Percentiles rank a stretch among this genome's conserved stretches.
phyloP scores from a whole-genome alignment of 1,139 yeast species.

The Hemisphaericaspora subhashii region DNA sequence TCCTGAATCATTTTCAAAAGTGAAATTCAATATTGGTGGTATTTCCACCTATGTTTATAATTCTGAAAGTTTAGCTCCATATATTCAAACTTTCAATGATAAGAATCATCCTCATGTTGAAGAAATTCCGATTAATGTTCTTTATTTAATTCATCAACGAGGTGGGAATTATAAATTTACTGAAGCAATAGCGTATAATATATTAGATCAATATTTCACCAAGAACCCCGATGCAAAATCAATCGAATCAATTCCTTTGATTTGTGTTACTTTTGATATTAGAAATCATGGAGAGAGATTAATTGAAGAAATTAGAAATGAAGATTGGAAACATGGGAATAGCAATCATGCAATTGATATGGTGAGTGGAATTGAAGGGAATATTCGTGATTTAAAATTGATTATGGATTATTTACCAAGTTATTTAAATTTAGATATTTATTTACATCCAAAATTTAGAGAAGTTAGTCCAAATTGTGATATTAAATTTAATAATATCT shows the following conservation, averaged over 20 bases:
- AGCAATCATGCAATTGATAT: constrained; percentile 53
- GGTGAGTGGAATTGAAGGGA: constrained; percentile 52
- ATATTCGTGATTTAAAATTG: constrained; percentile 47
- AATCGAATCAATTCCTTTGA: constrained; percentile 26
- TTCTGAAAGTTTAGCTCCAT: constrained; percentile 24
- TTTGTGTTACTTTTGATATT: constrained; percentile 57
- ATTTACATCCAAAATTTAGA: constrained; percentile 24
- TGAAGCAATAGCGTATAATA: constrained; percentile 32
- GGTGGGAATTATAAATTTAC: constrained; percentile 28
- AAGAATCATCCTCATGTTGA: constrained; percentile 16
- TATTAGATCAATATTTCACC: constrained; percentile 27
- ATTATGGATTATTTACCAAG: constrained; percentile 51
- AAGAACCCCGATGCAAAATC: constrained; percentile 14
- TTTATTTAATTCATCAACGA: constrained; percentile 44
- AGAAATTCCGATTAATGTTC: constrained; percentile 35
- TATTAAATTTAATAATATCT: constrained; percentile 32
- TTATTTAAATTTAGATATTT: constrained; percentile 36
- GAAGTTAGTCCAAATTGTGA: constrained; percentile 17
- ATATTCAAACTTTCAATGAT: constrained; percentile 21
- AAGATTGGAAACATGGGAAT: constrained; percentile 50
- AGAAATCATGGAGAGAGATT: constrained; percentile 61
- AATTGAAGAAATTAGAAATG: constrained; percentile 35
- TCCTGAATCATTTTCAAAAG: constrained; percentile 23
- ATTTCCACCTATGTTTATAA: constrained; percentile 37
- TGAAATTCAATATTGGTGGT: constrained; percentile 32